Evolutionary conservation across 1,284 basidiomycete genomes (phyloP), one percentile per base, ranked within the genome.

Genomic region (Rhizoctonia solani): DNA sequence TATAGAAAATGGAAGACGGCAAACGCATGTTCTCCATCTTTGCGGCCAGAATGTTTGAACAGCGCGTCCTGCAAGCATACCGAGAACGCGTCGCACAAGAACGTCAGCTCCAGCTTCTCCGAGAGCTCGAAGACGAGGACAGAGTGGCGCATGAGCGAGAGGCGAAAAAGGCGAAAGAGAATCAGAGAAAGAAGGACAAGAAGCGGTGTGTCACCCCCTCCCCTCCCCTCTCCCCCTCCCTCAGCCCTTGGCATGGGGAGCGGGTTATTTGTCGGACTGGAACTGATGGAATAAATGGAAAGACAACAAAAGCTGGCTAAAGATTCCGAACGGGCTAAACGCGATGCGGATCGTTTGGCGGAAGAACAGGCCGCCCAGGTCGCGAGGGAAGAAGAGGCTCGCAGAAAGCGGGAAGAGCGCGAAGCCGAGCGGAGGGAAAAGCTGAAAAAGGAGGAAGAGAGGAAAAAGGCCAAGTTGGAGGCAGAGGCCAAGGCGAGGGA

Each of bases 21-120:
- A 93, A 95, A 77, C 87, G 93, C 65, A 99, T 99, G 96, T 99
- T 99, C 82, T 95, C 95, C 72, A 98, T 99, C 79, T 99, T 98
- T 76, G 96, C 96, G n/a, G 96, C 96, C 42, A 88, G 97, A 67
- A 97, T 98, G 94, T 98, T 99, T 77, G 96, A 99, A 80, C 95
- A 98, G 78, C 88, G 96, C 27, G 96, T 98, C 42, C 85, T 98
- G 63, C 89, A 93, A 72, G 92, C 93, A 4, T 96, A 94, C 76
- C 87, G 92, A 65, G 94, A 95, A 79, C 88, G 88, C 73, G 89
- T 95, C n/a, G 93, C 94, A 21, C 91, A 93, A 75, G 92, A 95
- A 76, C 85, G 92, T 72, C 93, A 95, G 77, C 81, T 88, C 69
- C 92, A 95, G 73, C 82, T 96, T 9, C 81, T 96, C 56, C 86